Evolutionary conservation across 2,329 filamentous ascomycete genomes (phyloP).

Genomic region (Diaporthe sp.): DNA sequence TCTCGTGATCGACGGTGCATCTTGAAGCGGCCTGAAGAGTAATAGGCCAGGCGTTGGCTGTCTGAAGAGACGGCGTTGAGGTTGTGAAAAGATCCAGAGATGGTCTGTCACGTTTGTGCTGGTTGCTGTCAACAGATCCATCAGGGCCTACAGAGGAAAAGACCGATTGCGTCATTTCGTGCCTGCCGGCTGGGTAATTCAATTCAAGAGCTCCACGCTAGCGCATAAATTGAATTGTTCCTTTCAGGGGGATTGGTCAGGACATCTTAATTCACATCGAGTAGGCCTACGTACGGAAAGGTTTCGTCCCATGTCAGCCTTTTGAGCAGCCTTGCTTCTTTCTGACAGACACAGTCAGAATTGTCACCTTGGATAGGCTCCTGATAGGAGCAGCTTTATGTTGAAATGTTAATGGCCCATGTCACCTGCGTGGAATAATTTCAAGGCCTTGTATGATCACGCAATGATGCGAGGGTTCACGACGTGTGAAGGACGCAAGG

Average conservation of each 20-base stretch:
- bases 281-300: neutral
- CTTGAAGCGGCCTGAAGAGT: neutral
- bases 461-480: neutral
- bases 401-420: neutral
- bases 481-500: neutral
- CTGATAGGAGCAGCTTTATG: neutral
- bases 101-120: neutral
- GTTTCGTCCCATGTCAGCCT: neutral
- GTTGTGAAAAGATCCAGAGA: neutral
- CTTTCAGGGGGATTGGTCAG: neutral
- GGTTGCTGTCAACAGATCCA: neutral
- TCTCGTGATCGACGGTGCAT: neutral
- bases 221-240: neutral
- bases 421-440: neutral
- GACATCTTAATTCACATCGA: neutral
- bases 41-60: neutral
- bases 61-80: neutral
- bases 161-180: neutral
- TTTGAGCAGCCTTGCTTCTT: neutral
- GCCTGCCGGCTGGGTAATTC: neutral
- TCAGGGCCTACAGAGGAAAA: neutral
- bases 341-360: neutral
- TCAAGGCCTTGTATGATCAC: neutral
- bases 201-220: neutral
- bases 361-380: neutral